Evolutionary conservation across 352 stramenopile genomes (phyloP), one percentile per base, ranked within the genome.

Genomic region (Pythium scleroteichum): DNA sequence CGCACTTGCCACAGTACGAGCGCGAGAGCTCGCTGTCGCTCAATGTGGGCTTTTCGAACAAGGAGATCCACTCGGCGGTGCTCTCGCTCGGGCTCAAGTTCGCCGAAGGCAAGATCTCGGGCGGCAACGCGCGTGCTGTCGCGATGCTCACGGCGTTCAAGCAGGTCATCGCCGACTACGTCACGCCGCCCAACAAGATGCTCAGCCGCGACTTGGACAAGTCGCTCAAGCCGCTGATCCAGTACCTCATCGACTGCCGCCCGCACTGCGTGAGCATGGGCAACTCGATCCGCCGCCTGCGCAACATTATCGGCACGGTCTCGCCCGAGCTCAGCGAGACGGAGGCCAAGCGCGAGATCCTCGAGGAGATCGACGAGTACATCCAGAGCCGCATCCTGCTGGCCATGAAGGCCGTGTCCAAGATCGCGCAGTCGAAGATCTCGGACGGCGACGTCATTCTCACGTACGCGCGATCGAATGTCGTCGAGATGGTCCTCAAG

Each of bases 231-330:
- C 90, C 92, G 22, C 73, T 94, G 14, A 98, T 98, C 72, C 87
- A 98, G 69, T 98, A 97, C 68, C 87, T 98, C 53, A 98, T 95
- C 46, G 77, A 98, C 66, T 98, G 94, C 72, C 84, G 95, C 27
- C 91, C 92, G 26, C 94, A 98, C 66, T 92, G 79, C 17, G 94
- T 98, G 19, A 95, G 86, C 61, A 99, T 98, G 96, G 92, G 94
- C 22, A 98, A 98, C 66, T 93, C 96, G 6, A 98, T 98, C 72
- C 81, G 81, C 27, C 78, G 79, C 20, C 58, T 98, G n/a, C 95
- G 97, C 64, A 79, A 86, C 17, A 83, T 94, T 10, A 94, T 98
- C 45, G 84, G 83, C 12, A 96, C 82, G 22, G 77, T 97, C 5
- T 77, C 90, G 38, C 80, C 91, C 6, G 87, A 97, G 17, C 71